Conservation (phyloP, 2,329 filamentous ascomycete genomes). For the Epichloe glyceriae region DNA sequence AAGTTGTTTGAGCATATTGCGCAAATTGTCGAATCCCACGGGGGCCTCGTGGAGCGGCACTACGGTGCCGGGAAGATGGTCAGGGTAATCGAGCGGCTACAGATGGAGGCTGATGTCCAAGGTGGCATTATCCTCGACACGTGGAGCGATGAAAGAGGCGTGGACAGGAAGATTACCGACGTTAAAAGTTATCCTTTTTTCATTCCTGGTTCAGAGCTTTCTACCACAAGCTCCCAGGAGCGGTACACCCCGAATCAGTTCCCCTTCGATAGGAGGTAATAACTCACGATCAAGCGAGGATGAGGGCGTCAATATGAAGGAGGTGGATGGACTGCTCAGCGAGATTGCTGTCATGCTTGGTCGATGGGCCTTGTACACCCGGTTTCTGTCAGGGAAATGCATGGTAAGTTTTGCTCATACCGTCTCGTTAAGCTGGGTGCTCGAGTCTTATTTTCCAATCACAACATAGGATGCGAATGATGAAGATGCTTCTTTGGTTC, state of each 20-base stretch:
- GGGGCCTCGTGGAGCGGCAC: conserved; percentile 80
- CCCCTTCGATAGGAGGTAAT: conserved; percentile 53
- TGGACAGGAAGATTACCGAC: conserved; percentile 81
- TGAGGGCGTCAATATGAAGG: conserved; percentile 91
- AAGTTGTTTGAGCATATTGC: conserved; percentile 96
- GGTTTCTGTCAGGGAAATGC: conserved; percentile 80
- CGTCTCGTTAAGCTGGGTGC: not conserved
- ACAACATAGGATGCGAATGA: conserved; percentile 34
- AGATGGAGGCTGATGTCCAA: conserved; percentile 91
- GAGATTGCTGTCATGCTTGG: conserved; percentile 89
- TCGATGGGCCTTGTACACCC: conserved; percentile 82
- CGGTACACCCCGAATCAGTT: conserved; percentile 57
- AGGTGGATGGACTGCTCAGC: conserved; percentile 74
- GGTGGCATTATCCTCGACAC: conserved; percentile 92
- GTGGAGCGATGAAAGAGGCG: conserved; percentile 78
- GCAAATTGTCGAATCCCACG: conserved; percentile 87
- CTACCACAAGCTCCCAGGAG: conserved; percentile 54
- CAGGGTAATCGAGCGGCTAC: conserved; percentile 80
- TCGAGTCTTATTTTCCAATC: not conserved
- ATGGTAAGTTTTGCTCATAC: conserved; percentile 41
- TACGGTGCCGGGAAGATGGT: conserved; percentile 91
- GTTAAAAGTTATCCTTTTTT: conserved; percentile 98
- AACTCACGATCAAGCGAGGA: conserved; percentile 61
- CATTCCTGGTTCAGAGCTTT: conserved; percentile 92
- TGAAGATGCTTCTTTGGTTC: conserved; percentile 42